phyloP scores from a whole-genome alignment of 768 basidiomycete genomes.

The Postia placenta region DNA sequence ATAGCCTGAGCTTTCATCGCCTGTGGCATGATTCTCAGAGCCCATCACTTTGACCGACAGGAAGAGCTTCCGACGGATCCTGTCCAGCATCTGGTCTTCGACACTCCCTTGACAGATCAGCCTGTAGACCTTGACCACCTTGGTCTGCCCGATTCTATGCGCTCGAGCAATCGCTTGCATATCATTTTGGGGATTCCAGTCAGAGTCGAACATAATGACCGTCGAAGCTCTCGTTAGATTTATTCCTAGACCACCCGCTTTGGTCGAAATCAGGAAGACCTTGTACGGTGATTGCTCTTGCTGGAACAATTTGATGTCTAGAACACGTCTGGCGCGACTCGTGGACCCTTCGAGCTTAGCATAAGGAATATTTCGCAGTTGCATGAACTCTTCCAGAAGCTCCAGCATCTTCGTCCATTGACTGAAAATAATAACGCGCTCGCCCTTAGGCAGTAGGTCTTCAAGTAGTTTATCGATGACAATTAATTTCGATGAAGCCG shows the following conservation, averaged over 20 bases:
- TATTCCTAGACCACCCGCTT: conserved; percentile 73
- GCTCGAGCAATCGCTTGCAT: conserved; percentile 83
- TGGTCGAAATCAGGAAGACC: conserved; percentile 65
- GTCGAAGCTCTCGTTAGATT: conserved; percentile 79
- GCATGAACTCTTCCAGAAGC: conserved; percentile 61
- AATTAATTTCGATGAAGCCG: conserved; percentile 50
- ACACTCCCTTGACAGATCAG: conserved; percentile 65
- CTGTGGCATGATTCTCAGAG: conserved; percentile 14
- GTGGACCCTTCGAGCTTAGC: conserved; percentile 57
- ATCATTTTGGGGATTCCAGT: conserved; percentile 74
- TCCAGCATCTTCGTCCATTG: conserved; percentile 69
- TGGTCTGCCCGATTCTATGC: conserved; percentile 75
- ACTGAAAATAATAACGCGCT: conserved; percentile 66
- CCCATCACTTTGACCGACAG: conserved; percentile 60
- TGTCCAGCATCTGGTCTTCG: conserved; percentile 72
- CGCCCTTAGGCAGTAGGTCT: conserved; percentile 51
- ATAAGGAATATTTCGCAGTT: conserved; percentile 49
- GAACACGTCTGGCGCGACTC: conserved; percentile 43
- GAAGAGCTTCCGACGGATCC: conserved; percentile 66
- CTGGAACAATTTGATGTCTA: conserved; percentile 62
- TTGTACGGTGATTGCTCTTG: conserved; percentile 54
- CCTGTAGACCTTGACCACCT: conserved; percentile 64
- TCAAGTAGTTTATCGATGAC: conserved; percentile 53
- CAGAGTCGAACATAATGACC: conserved; percentile 74
- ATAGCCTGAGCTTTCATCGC: conserved; percentile 26